Conservation (phyloP, 441 rosid genomes). For the Omphalea diandra region DNA sequence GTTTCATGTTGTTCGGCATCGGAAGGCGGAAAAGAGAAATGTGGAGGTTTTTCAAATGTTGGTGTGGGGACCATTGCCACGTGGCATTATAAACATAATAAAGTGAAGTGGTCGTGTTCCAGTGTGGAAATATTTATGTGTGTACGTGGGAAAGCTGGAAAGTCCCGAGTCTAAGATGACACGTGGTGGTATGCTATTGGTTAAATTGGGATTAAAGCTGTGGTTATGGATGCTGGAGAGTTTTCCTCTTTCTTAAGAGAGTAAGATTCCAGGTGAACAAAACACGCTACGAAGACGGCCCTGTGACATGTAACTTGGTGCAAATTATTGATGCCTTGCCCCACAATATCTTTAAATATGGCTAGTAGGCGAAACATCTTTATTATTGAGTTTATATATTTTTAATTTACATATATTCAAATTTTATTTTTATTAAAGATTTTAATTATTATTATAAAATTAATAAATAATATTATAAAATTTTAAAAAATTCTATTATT, state of each 20-base stretch:
- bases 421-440: no score
- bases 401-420: no score
- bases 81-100: conserved; percentile 19
- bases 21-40: conserved; percentile 2
- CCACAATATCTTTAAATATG: not conserved
- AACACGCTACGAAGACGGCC: not conserved
- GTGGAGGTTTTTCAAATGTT: not conserved
- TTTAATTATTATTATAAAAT: no score
- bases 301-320: not conserved
- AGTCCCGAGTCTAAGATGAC: no score
- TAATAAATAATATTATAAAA: no score
- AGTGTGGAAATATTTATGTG: no score
- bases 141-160: no score
- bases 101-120: not conserved
- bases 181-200: conserved; percentile 8
- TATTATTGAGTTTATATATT: no score
- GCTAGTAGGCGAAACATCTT: no score
- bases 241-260: not conserved
- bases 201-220: no score
- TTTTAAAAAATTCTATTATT: no score
- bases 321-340: not conserved
- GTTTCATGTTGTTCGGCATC: conserved; percentile 40
- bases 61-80: conserved; percentile 1
- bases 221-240: not conserved
- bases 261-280: conserved; percentile 23